Evolutionary conservation across 805 yeast genomes (phyloP).

Genomic region (Candida ovalis): DNA sequence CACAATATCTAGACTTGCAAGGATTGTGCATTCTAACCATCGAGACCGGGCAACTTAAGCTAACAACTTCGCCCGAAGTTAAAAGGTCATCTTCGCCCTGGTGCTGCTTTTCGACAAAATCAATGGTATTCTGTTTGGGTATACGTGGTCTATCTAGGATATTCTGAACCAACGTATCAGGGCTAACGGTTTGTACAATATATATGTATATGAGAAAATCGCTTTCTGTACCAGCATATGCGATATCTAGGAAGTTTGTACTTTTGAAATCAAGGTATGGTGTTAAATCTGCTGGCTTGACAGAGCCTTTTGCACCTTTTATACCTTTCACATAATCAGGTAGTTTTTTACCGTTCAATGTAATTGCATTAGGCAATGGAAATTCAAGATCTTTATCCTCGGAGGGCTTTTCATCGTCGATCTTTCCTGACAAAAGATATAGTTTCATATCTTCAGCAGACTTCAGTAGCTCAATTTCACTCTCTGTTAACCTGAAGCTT

Average conservation of each 20-base stretch:
- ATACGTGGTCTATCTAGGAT: constrained; percentile 50
- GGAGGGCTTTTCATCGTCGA: constrained; percentile 19
- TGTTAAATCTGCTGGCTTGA: constrained; percentile 79
- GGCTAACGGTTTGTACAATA: constrained; percentile 47
- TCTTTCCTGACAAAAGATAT: constrained; percentile 53
- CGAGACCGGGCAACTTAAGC: constrained; percentile 78
- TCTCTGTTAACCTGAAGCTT: constrained; percentile 39
- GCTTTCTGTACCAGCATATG: constrained; percentile 54
- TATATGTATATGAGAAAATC: constrained; percentile 53
- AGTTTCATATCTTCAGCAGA: constrained; percentile 33
- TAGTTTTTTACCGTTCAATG: constrained; percentile 48
- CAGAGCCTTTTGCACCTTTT: constrained; percentile 72
- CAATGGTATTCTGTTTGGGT: constrained; percentile 35
- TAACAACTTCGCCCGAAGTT: constrained; percentile 53
- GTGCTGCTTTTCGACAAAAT: constrained; percentile 30
- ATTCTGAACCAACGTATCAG: constrained; percentile 38
- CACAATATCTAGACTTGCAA: constrained; percentile 63
- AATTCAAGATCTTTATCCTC: constrained; percentile 43
- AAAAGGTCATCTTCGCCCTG: constrained; percentile 64
- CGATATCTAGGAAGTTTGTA: constrained; percentile 44
- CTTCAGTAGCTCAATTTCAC: constrained; percentile 39
- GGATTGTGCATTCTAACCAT: constrained; percentile 70
- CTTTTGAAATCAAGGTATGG: constrained; percentile 31
- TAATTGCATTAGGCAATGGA: constrained; percentile 70
- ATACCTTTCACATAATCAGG: constrained; percentile 66